A percentile compares a stretch with the other conserved stretches of the same genome.
Evolutionary conservation across 192 early-diverging fungal species (phyloP).

Genomic region (Umbelopsis sp.): DNA sequence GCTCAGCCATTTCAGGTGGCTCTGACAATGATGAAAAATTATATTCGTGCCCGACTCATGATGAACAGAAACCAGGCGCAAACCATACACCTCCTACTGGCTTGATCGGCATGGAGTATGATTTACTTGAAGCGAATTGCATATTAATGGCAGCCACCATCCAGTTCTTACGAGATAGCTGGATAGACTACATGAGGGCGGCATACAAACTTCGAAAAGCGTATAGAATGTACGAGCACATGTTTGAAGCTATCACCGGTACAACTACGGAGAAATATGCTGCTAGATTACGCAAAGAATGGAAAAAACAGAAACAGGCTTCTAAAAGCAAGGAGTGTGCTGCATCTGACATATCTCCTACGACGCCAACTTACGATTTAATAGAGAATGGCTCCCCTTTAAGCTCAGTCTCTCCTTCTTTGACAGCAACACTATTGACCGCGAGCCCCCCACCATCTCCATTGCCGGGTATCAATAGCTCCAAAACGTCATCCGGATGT

Average conservation of each 20-base stretch:
- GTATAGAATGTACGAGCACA: conserved; percentile 40
- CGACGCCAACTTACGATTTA: neutral
- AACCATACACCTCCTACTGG: neutral
- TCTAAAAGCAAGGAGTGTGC: neutral
- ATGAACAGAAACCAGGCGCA: neutral
- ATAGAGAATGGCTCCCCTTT: neutral
- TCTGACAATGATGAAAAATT: neutral
- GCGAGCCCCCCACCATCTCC: neutral
- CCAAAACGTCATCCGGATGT: neutral
- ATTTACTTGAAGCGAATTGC: conserved; percentile 38
- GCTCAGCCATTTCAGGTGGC: neutral
- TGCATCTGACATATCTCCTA: neutral
- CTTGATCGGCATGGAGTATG: conserved; percentile 28
- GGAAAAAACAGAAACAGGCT: neutral
- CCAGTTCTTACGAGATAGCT: conserved; percentile 38
- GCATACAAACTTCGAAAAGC: conserved; percentile 44
- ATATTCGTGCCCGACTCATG: neutral
- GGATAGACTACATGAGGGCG: conserved; percentile 40
- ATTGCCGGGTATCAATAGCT: neutral
- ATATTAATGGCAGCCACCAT: conserved; percentile 43
- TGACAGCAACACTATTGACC: conserved; percentile 4
- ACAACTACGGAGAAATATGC: conserved; percentile 36
- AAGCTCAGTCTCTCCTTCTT: neutral
- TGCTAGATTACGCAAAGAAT: neutral
- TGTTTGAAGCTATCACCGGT: conserved; percentile 39